These are phyloP conservation scores for Protomyces inouyei DNA, from an alignment of 1,139 yeast genomes.

Conservation along the genomic window DNA sequence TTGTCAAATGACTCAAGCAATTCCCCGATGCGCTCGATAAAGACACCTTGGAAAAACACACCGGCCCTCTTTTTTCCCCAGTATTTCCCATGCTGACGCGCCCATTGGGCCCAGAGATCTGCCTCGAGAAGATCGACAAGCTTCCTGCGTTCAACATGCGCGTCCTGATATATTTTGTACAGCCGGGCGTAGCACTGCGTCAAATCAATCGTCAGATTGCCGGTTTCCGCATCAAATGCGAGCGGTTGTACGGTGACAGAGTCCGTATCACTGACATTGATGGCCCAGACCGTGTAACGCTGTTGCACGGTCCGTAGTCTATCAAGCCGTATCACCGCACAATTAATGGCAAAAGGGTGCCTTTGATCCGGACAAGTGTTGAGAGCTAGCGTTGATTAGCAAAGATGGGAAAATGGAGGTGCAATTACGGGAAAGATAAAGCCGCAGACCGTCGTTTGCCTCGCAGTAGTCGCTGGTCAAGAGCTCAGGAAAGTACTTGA, in stretches of 20 bases:
- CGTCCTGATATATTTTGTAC: neutral
- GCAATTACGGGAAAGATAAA: neutral
- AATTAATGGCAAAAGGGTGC: neutral
- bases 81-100: neutral
- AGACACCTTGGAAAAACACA: neutral
- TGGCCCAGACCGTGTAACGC: neutral
- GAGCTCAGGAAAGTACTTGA: neutral
- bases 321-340: neutral
- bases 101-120: constrained; percentile 3
- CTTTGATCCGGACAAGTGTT: too few relatives aligned
- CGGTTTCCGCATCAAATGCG: neutral
- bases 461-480: neutral
- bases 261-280: neutral
- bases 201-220: neutral
- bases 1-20: neutral
- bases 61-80: neutral
- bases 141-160: neutral
- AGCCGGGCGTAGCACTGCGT: neutral
- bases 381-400: too few relatives aligned
- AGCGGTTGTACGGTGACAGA: neutral
- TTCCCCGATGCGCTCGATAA: neutral
- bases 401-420: neutral
- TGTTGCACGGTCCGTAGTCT: neutral
- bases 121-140: neutral
- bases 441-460: neutral